Conservation (phyloP, 2,329 filamentous ascomycete species). For the Beauveria sp. region DNA sequence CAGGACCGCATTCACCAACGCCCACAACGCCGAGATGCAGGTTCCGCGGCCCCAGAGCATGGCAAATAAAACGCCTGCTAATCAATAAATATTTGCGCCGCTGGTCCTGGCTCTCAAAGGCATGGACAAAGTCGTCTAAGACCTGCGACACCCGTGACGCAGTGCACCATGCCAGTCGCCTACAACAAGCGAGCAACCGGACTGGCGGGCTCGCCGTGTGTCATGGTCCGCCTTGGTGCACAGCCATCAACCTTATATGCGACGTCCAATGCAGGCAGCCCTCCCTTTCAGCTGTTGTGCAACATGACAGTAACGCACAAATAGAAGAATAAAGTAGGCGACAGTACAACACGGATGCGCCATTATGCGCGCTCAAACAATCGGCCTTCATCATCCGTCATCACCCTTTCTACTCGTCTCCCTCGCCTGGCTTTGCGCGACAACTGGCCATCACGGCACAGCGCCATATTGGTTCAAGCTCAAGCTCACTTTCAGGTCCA, state of each 20-base stretch:
- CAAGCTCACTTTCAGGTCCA: constrained; percentile 9
- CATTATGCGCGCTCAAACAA: neutral
- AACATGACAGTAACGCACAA: neutral
- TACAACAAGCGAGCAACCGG: neutral
- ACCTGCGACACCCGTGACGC: neutral
- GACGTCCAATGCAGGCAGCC: neutral
- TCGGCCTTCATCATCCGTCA: neutral
- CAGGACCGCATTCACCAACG: neutral
- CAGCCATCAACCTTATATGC: neutral
- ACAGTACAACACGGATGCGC: neutral
- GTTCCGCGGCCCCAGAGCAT: neutral
- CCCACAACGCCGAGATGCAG: neutral
- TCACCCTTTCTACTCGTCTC: neutral
- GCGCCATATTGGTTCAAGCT: constrained; percentile 4
- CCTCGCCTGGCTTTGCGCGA: neutral
- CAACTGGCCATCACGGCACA: neutral
- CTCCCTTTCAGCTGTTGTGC: neutral
- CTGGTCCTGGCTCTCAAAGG: too few species aligned
- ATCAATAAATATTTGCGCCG: neutral
- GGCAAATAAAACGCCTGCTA: neutral
- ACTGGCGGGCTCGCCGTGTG: neutral
- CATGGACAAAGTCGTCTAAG: neutral
- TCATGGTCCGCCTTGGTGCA: neutral
- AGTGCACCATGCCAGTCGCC: neutral
- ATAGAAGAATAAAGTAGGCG: neutral